Percentiles rank a stretch among this genome's conserved stretches.
phyloP scores from a whole-genome alignment of 2,329 filamentous ascomycete species.

The Nemania sp. region DNA sequence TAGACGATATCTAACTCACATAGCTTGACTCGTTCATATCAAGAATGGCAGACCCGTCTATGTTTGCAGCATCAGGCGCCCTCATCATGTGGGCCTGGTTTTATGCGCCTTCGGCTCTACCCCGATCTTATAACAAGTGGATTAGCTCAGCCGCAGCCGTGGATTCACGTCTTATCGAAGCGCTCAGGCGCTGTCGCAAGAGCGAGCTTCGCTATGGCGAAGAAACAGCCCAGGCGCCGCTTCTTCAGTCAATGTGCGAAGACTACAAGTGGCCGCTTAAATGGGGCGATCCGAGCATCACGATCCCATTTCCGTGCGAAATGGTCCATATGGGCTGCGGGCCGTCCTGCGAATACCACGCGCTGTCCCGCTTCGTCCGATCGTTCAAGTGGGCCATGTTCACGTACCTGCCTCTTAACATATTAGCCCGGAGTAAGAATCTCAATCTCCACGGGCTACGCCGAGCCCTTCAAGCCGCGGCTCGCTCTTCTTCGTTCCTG shows the following conservation, averaged over 20 bases:
- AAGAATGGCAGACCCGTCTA: conserved; percentile 62
- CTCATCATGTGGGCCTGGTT: conserved; percentile 91
- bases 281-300: conserved; percentile 72
- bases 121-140: conserved; percentile 77
- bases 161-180: conserved; percentile 73
- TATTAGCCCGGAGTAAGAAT: conserved; percentile 58
- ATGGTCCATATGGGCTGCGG: conserved; percentile 81
- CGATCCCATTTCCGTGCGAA: conserved; percentile 77
- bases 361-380: conserved; percentile 65
- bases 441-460: conserved; percentile 46
- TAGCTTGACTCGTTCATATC: conserved; percentile 47
- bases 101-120: conserved; percentile 71
- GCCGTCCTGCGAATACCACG: conserved; percentile 74
- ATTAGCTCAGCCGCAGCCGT: conserved; percentile 77
- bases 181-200: conserved; percentile 66
- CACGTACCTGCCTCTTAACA: conserved; percentile 76
- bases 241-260: conserved; percentile 72
- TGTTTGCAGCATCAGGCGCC: conserved; percentile 73
- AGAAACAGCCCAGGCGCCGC: conserved; percentile 69
- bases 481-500: conserved; percentile 76
- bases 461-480: conserved; percentile 60
- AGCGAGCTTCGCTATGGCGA: conserved; percentile 71
- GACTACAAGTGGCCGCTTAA: conserved; percentile 69
- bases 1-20: conserved; percentile 5
- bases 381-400: conserved; percentile 75